These are phyloP conservation scores for Hylodesmum podocarpum DNA, from an alignment of 306 rosid genomes.

Conservation along the genomic window DNA sequence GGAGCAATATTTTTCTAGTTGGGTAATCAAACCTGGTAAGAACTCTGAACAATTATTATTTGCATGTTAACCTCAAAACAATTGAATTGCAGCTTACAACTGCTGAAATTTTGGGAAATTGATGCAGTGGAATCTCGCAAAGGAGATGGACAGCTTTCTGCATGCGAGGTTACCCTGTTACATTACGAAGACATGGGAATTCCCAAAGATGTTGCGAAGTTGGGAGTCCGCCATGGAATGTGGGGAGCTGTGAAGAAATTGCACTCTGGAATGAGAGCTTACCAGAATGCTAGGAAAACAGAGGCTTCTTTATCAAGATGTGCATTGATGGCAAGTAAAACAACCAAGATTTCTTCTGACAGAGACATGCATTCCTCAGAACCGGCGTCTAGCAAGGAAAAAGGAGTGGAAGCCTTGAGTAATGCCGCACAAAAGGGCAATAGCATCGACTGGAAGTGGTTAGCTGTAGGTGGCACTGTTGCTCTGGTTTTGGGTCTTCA, in stretches of 20 bases:
- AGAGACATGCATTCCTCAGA: slow-evolving; percentile 50
- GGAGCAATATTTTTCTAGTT: slow-evolving; percentile 85
- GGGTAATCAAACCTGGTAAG: slow-evolving; percentile 92
- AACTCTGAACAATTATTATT: slow-evolving; percentile 9
- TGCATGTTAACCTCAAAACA: neutral
- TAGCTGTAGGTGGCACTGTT: slow-evolving; percentile 85
- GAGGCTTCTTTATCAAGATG: slow-evolving; percentile 63
- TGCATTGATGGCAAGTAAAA: slow-evolving; percentile 74
- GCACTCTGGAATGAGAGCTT: slow-evolving; percentile 92
- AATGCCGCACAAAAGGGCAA: slow-evolving; percentile 36
- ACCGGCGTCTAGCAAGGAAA: slow-evolving; percentile 44
- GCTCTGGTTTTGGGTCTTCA: slow-evolving; percentile 93
- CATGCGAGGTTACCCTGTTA: slow-evolving; percentile 88
- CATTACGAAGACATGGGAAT: slow-evolving; percentile 99
- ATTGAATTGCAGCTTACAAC: neutral
- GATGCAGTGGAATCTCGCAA: slow-evolving; percentile 87
- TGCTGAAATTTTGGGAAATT: slow-evolving; percentile 36
- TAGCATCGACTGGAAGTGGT: slow-evolving; percentile 94
- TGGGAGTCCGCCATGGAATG: slow-evolving; percentile 98
- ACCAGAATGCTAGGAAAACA: slow-evolving; percentile 80
- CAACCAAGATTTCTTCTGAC: slow-evolving; percentile 58
- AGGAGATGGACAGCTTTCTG: slow-evolving; percentile 85
- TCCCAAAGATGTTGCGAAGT: slow-evolving; percentile 96
- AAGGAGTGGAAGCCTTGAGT: slow-evolving; percentile 25
- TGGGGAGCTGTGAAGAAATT: slow-evolving; percentile 97